These are phyloP conservation scores for Phtheirospermum japonicum DNA, from an alignment of 257 asterid genomes.

Conservation along the genomic window DNA sequence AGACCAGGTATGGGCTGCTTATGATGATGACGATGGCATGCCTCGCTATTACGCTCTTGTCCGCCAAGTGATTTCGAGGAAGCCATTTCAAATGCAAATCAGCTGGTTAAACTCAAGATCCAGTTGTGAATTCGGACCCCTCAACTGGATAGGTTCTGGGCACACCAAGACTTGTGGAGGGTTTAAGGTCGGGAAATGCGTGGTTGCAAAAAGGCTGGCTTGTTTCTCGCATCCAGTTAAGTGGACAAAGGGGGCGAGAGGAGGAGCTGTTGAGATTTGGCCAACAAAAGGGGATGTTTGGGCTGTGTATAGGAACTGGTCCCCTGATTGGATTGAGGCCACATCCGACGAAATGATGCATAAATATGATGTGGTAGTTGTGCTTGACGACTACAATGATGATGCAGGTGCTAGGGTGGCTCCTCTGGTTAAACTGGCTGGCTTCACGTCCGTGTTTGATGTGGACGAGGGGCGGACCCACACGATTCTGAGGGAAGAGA, in stretches of 20 bases:
- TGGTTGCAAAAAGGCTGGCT: slow-evolving; percentile 28
- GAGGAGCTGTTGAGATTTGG: slow-evolving; percentile 50
- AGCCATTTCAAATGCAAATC: slow-evolving; percentile 46
- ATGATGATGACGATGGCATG: slow-evolving; percentile 72
- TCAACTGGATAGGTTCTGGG: slow-evolving; percentile 44
- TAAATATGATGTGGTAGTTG: slow-evolving; percentile 59
- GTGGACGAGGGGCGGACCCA: slow-evolving; percentile 30
- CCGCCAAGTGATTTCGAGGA: slow-evolving; percentile 38
- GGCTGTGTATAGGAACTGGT: slow-evolving; percentile 77
- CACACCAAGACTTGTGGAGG: slow-evolving; percentile 54
- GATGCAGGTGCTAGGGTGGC: slow-evolving; percentile 44
- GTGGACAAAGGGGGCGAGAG: slow-evolving; percentile 44
- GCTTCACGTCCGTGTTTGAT: slow-evolving; percentile 56
- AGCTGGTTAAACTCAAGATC: slow-evolving; percentile 59
- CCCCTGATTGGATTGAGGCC: slow-evolving; percentile 48
- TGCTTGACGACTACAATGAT: slow-evolving; percentile 48
- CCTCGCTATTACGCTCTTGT: slow-evolving; percentile 61
- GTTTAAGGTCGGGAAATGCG: slow-evolving; percentile 53
- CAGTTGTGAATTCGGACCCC: slow-evolving; percentile 39
- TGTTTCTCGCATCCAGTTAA: slow-evolving; percentile 64
- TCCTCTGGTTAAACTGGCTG: slow-evolving; percentile 63
- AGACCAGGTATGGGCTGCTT: slow-evolving; percentile 71
- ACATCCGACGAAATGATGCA: slow-evolving; percentile 45
- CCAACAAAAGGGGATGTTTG: slow-evolving; percentile 68
- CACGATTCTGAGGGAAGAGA: slow-evolving; percentile 51